phyloP scores from a whole-genome alignment of 2,329 filamentous ascomycete genomes.

The Aureobasidium pullulans region DNA sequence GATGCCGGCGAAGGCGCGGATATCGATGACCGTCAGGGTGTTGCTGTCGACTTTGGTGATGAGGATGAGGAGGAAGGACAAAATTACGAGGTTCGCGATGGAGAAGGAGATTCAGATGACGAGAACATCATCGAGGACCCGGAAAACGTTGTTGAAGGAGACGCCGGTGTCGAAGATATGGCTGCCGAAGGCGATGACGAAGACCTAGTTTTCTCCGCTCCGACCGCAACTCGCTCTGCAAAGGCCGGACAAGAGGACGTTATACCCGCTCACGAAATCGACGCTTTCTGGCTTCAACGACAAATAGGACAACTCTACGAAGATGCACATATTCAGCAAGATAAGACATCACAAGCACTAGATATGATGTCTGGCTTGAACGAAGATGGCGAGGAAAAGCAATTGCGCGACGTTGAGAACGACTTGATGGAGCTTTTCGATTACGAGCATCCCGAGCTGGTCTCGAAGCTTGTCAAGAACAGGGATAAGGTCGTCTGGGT shows the following conservation, averaged over 20 bases:
- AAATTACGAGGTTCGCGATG: constrained; percentile 79
- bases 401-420: constrained; percentile 90
- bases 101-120: constrained; percentile 69
- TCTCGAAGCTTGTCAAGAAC: constrained; percentile 85
- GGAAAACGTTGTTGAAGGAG: constrained; percentile 27
- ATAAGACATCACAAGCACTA: constrained; percentile 81
- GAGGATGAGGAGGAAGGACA: constrained; percentile 74
- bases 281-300: constrained; percentile 94
- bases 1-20: constrained; percentile 62
- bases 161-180: constrained; percentile 34
- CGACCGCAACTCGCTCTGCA: constrained; percentile 27
- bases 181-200: constrained; percentile 53
- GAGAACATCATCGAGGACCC: constrained; percentile 22
- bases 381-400: constrained; percentile 72
- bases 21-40: constrained; percentile 89
- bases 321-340: constrained; percentile 86
- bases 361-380: constrained; percentile 68
- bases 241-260: constrained; percentile 41
- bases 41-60: constrained; percentile 94
- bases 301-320: constrained; percentile 83
- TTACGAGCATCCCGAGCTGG: constrained; percentile 89
- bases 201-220: constrained; percentile 70
- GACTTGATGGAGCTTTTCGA: constrained; percentile 98
- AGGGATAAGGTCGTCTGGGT: constrained; percentile 94
- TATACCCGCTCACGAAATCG: constrained; percentile 80